phyloP scores from a whole-genome alignment of 306 rosid genomes.

The Cucumis sativus region Cucumber_9930_V3 NC_026661.2:19825501-19826000 shows the following conservation, averaged over 20 bases:
- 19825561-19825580: slow-evolving; percentile 77
- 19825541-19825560: slow-evolving; percentile 40
- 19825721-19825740: slow-evolving; percentile 63
- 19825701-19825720: slow-evolving; percentile 97
- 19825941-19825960: slow-evolving; percentile 60
- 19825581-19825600: slow-evolving; percentile 44
- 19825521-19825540: slow-evolving; percentile 73
- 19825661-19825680: slow-evolving; percentile 78
- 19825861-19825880: slow-evolving; percentile 72
- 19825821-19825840: slow-evolving; percentile 65
- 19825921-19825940: slow-evolving; percentile 62
- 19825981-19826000: slow-evolving; percentile 94
- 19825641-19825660: slow-evolving; percentile 46
- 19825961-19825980: slow-evolving; percentile 58
- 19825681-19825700: slow-evolving; percentile 67
- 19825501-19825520: slow-evolving; percentile 77
- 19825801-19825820: slow-evolving; percentile 42
- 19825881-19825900: slow-evolving; percentile 91
- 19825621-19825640: slow-evolving; percentile 42
- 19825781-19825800: slow-evolving; percentile 60
- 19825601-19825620: slow-evolving; percentile 53
- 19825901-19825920: slow-evolving; percentile 73
- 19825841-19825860: slow-evolving; percentile 87
- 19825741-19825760: slow-evolving; percentile 54
- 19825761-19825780: slow-evolving; percentile 82